A percentile compares a stretch with the other conserved stretches of the same genome.
Evolutionary conservation across 176 grass and related monocot species (phyloP).

Genomic region (Paspalum notatum): DNA sequence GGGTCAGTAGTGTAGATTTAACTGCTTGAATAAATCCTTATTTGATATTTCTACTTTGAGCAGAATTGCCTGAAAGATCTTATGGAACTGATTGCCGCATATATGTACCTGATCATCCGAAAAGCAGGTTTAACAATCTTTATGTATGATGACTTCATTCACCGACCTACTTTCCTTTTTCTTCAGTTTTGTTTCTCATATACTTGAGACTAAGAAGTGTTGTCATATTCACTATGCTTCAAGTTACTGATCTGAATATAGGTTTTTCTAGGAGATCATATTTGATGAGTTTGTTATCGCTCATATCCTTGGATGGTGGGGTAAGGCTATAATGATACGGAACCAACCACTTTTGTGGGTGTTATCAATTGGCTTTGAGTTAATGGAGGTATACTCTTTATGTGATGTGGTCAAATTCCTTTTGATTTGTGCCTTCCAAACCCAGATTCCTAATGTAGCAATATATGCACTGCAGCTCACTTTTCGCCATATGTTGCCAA

Average conservation of each 20-base stretch:
- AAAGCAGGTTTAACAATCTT: conserved; percentile 98
- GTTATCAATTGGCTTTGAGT: conserved; percentile 94
- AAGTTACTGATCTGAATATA: conserved; percentile 81
- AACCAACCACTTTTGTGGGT: conserved; percentile 99
- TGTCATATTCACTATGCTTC: conserved; percentile 51
- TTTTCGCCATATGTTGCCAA: conserved; percentile 99
- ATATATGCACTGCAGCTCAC: conserved; percentile 69
- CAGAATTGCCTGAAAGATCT: conserved; percentile 98
- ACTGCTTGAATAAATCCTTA: conserved; percentile 35
- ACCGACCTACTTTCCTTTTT: conserved; percentile 49
- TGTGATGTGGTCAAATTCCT: conserved; percentile 21
- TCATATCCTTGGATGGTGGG: conserved; percentile 99
- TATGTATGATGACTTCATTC: conserved; percentile 93
- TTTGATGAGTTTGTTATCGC: conserved; percentile 99
- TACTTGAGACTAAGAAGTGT: conserved; percentile 10
- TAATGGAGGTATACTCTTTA: conserved; percentile 81
- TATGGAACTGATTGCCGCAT: conserved; percentile 95
- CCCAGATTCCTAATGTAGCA: conserved; percentile 30
- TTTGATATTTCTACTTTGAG: conserved; percentile 35
- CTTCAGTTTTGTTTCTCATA: conserved; percentile 33
- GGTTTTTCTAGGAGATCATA: conserved; percentile 92
- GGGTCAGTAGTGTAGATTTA: conserved; percentile 15
- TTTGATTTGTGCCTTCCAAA: conserved; percentile 27
- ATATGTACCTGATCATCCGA: conserved; percentile 95
- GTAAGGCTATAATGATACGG: conserved; percentile 99